A percentile compares a stretch with the other conserved stretches of the same genome.
Conservation (phyloP, 441 rosid species). For the Sinapis alba region DNA sequence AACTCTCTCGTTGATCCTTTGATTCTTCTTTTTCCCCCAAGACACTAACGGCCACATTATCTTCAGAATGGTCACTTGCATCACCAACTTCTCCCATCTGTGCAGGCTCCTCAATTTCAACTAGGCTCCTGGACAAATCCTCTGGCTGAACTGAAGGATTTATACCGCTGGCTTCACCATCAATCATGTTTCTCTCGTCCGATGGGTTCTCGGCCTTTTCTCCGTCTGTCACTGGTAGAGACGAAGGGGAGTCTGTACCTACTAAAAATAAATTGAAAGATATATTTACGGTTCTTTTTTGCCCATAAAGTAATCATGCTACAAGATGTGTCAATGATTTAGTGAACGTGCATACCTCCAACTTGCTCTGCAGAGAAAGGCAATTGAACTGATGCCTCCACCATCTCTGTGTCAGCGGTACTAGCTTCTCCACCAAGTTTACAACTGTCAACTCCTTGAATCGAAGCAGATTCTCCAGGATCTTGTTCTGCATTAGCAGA, state of each 20-base stretch:
- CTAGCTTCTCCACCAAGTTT: conserved; percentile 3
- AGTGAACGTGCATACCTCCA: conserved; percentile 20
- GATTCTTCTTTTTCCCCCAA: conserved; percentile 22
- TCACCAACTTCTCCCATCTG: not conserved
- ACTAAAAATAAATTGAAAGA: conserved; percentile 9
- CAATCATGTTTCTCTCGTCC: not conserved
- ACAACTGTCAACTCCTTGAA: not conserved
- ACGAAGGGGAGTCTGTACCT: conserved; percentile 14
- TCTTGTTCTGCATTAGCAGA: conserved; percentile 22
- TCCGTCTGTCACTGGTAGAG: conserved; percentile 6
- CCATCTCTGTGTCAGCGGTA: conserved; percentile 7
- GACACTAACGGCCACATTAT: not conserved
- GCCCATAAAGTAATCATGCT: conserved; percentile 5
- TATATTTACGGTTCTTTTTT: conserved; percentile 4
- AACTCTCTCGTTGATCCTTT: not conserved
- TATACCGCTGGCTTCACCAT: not conserved
- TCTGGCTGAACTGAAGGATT: conserved; percentile 2
- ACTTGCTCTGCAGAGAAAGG: conserved; percentile 8
- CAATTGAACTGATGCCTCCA: conserved; percentile 6
- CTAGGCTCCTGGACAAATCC: not conserved
- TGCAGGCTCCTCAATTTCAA: not conserved
- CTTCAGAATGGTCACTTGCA: conserved; percentile 8
- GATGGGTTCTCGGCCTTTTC: not conserved
- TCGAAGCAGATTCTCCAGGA: not conserved
- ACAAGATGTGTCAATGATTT: not conserved